Conservation (phyloP, 371 early-diverging fungal species). For the Batrachochytrium dendrobatidis region DNA sequence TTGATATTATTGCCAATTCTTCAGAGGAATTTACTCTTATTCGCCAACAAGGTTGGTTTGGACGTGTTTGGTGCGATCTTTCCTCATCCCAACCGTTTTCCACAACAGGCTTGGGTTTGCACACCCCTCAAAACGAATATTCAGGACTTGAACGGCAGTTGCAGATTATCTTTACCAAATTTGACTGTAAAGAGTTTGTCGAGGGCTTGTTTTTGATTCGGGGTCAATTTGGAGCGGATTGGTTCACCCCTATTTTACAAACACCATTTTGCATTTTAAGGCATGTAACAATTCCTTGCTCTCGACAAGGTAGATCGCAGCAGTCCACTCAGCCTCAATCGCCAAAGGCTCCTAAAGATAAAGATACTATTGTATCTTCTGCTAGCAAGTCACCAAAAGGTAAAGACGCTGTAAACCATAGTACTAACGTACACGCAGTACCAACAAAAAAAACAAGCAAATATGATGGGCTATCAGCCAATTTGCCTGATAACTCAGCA, state of each 20-base stretch:
- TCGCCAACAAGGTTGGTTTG: conserved; percentile 31
- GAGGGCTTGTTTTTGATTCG: conserved; percentile 39
- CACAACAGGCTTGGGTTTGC: conserved; percentile 16
- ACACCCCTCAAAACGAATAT: conserved; percentile 7
- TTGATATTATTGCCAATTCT: conserved; percentile 32
- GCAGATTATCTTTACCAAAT: conserved; percentile 37
- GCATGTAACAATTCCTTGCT: conserved; percentile 17
- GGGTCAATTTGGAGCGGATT: conserved; percentile 42
- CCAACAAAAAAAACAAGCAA: not conserved
- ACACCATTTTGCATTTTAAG: conserved; percentile 39
- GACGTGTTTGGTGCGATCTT: conserved; percentile 34
- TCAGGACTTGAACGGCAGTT: conserved; percentile 35
- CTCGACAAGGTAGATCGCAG: no score
- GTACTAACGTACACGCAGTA: not conserved
- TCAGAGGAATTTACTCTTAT: conserved; percentile 26
- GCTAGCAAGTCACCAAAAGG: not conserved
- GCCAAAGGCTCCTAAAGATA: not conserved
- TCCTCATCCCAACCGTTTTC: conserved; percentile 29
- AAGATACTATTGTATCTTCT: not conserved
- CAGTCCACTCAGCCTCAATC: not conserved
- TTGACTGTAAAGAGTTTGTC: conserved; percentile 31
- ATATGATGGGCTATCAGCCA: no score
- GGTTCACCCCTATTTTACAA: conserved; percentile 41
- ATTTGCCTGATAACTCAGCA: no score
- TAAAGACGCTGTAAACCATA: not conserved